Evolutionary conservation across 1,139 yeast species (phyloP).

Genomic region (Yarrowia galli): DNA sequence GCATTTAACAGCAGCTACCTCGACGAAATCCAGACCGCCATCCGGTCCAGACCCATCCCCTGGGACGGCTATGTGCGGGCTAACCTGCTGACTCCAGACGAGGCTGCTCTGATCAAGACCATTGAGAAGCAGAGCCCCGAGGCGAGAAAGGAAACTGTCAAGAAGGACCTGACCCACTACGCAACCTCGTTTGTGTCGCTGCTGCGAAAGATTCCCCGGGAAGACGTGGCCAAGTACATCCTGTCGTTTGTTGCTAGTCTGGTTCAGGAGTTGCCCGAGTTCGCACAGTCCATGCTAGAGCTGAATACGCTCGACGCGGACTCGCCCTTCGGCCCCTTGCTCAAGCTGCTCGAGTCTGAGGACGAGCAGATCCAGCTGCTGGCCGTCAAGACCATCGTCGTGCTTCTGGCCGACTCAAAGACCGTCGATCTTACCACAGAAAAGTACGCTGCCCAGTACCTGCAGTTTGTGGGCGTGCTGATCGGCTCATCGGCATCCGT

Average conservation of each 20-base stretch:
- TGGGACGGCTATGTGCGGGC: slow-evolving; percentile 93
- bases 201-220: slow-evolving; percentile 61
- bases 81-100: slow-evolving; percentile 67
- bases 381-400: slow-evolving; percentile 50
- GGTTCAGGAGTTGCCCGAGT: slow-evolving; percentile 58
- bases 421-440: slow-evolving; percentile 39
- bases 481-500: slow-evolving; percentile 59
- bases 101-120: slow-evolving; percentile 69
- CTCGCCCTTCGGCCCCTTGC: slow-evolving; percentile 64
- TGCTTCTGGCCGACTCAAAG: slow-evolving; percentile 43
- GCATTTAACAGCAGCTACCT: slow-evolving; percentile 62
- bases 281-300: slow-evolving; percentile 57
- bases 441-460: slow-evolving; percentile 52
- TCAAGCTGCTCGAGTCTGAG: slow-evolving; percentile 56
- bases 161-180: slow-evolving; percentile 59
- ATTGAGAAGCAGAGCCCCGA: slow-evolving; percentile 60
- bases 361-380: slow-evolving; percentile 53
- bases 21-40: slow-evolving; percentile 75
- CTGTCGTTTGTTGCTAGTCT: slow-evolving; percentile 74
- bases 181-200: slow-evolving; percentile 64
- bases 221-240: slow-evolving; percentile 77
- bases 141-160: slow-evolving; percentile 48
- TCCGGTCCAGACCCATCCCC: slow-evolving; percentile 83
- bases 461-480: slow-evolving; percentile 55
- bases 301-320: slow-evolving; percentile 56